These are phyloP conservation scores for Trypanosoma rangeli DNA, from an alignment of 208 protist genomes.

Conservation along the genomic window DNA sequence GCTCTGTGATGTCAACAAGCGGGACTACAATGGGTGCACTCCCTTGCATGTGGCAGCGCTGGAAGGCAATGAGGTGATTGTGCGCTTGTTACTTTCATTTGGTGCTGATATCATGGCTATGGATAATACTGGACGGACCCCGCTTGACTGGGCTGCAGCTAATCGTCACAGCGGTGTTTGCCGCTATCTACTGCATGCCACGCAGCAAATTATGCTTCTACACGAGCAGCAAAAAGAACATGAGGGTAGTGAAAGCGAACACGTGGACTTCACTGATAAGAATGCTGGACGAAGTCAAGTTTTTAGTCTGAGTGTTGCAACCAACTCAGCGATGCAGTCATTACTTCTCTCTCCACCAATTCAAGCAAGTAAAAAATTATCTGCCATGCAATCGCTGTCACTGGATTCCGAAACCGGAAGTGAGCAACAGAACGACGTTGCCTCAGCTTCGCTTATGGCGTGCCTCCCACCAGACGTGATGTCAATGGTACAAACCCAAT, in stretches of 20 bases:
- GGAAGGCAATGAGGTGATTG: constrained; percentile 78
- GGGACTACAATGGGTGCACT: constrained; percentile 89
- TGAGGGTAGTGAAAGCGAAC: neutral
- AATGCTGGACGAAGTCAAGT: neutral
- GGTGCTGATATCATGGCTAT: constrained; percentile 70
- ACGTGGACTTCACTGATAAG: neutral
- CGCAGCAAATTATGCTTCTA: constrained; percentile 19
- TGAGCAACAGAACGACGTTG: constrained; percentile 5
- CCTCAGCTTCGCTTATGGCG: neutral
- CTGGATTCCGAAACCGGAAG: neutral
- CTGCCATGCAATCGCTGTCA: neutral
- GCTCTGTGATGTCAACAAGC: constrained; percentile 68
- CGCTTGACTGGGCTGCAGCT: constrained; percentile 79
- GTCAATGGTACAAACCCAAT: neutral
- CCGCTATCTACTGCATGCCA: constrained; percentile 60
- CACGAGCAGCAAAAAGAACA: constrained; percentile 24
- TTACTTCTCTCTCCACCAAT: neutral
- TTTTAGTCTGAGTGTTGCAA: neutral
- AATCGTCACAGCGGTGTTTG: constrained; percentile 80
- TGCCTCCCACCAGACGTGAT: constrained; percentile 23
- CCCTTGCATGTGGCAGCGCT: constrained; percentile 81
- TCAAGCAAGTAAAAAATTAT: neutral
- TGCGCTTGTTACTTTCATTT: constrained; percentile 79
- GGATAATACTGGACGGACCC: constrained; percentile 75
- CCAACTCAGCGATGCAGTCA: neutral